These are phyloP conservation scores for Myxozyma sirexii DNA, from an alignment of 805 yeast species.

Conservation along the genomic window DNA sequence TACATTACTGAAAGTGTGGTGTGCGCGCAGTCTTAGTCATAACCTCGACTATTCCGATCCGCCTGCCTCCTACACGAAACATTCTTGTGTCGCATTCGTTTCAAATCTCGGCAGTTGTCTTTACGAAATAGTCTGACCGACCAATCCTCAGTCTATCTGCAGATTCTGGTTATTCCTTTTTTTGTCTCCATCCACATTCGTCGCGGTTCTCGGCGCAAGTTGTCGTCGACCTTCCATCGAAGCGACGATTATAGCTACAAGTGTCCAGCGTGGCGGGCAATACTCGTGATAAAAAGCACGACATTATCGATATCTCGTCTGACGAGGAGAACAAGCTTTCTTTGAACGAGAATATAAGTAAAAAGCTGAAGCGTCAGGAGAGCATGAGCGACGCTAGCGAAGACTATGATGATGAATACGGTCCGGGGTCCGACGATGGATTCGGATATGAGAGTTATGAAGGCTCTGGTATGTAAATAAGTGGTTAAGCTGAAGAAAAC, in stretches of 20 bases:
- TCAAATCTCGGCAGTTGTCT: too few species aligned
- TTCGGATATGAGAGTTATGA: constrained; percentile 30
- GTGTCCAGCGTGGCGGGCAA: constrained; percentile 8
- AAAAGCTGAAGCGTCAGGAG: not conserved
- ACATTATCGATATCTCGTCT: not conserved
- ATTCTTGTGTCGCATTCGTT: too few species aligned
- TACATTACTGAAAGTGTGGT: too few species aligned
- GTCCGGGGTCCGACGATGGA: constrained; percentile 30
- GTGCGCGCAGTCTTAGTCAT: too few species aligned
- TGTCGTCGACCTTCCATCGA: not conserved
- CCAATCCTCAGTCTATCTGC: too few species aligned
- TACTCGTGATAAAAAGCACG: not conserved
- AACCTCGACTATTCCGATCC: too few species aligned
- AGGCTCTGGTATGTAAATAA: constrained; percentile 23
- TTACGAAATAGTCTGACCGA: too few species aligned
- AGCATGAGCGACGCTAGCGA: constrained; percentile 30
- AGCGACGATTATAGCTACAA: not conserved
- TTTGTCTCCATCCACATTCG: too few species aligned
- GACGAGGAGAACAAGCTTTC: not conserved
- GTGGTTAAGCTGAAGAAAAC: not conserved
- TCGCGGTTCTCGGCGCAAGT: not conserved
- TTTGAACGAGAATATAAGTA: not conserved
- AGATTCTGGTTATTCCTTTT: too few species aligned
- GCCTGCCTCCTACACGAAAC: too few species aligned
- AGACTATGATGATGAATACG: constrained; percentile 30